A percentile compares a stretch with the other conserved stretches of the same genome.
Evolutionary conservation across 805 yeast genomes (phyloP).

Genomic region (Maudiozyma turicensis): DNA sequence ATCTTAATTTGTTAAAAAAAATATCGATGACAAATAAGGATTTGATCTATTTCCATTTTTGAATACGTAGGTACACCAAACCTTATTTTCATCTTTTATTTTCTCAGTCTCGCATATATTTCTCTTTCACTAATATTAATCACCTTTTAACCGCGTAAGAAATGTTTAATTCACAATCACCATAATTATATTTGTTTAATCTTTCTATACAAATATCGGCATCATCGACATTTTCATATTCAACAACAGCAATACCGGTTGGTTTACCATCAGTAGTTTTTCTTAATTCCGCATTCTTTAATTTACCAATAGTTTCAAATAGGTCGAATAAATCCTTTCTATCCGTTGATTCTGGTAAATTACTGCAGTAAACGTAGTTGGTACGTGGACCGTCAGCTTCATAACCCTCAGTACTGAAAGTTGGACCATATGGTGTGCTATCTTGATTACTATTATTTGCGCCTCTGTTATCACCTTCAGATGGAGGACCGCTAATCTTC

Average conservation of each 20-base stretch:
- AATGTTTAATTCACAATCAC: slow-evolving; percentile 63
- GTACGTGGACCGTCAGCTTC: slow-evolving; percentile 52
- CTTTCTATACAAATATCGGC: slow-evolving; percentile 70
- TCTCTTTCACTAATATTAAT: background rate
- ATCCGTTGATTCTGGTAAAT: slow-evolving; percentile 85
- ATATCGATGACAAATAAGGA: too few relatives aligned
- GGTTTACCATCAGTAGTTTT: slow-evolving; percentile 53
- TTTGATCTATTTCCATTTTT: too few relatives aligned
- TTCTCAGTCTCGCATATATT: background rate
- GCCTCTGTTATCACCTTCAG: background rate
- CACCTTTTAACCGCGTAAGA: slow-evolving; percentile 44
- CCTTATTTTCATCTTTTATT: background rate
- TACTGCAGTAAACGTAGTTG: slow-evolving; percentile 55
- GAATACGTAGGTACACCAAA: background rate
- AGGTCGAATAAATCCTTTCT: slow-evolving; percentile 75
- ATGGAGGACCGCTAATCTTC: background rate
- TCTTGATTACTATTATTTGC: background rate
- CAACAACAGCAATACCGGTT: slow-evolving; percentile 78
- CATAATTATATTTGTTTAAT: slow-evolving; percentile 73
- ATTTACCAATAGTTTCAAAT: slow-evolving; percentile 75
- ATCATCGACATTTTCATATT: slow-evolving; percentile 52
- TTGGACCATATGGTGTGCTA: background rate
- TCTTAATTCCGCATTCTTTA: slow-evolving; percentile 68
- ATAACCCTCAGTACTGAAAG: slow-evolving; percentile 60
- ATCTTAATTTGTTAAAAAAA: background rate